phyloP scores from a whole-genome alignment of 441 rosid genomes.

The Croton laevigatus region DNA sequence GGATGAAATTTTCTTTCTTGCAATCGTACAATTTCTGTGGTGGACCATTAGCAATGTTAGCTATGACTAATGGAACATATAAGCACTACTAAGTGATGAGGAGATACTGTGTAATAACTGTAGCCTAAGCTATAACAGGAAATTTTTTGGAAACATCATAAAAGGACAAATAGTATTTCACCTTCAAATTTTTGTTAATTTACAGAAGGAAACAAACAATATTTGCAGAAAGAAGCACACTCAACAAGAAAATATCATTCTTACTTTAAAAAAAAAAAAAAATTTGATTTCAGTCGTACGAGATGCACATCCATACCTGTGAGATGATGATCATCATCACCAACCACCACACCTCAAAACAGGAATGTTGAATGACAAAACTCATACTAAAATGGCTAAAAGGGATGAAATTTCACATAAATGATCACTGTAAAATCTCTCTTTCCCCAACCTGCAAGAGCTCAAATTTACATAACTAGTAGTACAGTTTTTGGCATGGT shows the following conservation, averaged over 20 bases:
- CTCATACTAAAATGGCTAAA: background rate
- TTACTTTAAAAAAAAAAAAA: background rate
- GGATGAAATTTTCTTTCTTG: too few species aligned
- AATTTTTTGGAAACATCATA: too few species aligned
- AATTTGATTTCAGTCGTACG: background rate
- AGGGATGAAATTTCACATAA: constrained; percentile 7
- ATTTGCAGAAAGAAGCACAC: background rate
- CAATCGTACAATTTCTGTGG: too few species aligned
- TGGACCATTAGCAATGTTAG: too few species aligned
- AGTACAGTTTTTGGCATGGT: constrained; percentile 11
- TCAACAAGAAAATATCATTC: background rate
- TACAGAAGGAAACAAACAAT: too few species aligned
- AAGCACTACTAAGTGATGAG: too few species aligned
- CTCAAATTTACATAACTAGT: constrained; percentile 23
- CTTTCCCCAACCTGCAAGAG: constrained; percentile 9
- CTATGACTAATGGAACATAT: too few species aligned
- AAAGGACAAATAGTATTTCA: too few species aligned
- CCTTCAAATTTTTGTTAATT: too few species aligned
- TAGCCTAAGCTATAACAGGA: too few species aligned
- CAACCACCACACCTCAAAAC: background rate
- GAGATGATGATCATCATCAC: background rate
- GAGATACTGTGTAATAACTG: too few species aligned
- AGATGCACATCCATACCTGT: background rate
- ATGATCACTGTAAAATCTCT: background rate
- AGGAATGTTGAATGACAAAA: background rate